Evolutionary conservation across 176 grass and related monocot genomes (phyloP).

Genomic region (Oryza officinalis): DNA sequence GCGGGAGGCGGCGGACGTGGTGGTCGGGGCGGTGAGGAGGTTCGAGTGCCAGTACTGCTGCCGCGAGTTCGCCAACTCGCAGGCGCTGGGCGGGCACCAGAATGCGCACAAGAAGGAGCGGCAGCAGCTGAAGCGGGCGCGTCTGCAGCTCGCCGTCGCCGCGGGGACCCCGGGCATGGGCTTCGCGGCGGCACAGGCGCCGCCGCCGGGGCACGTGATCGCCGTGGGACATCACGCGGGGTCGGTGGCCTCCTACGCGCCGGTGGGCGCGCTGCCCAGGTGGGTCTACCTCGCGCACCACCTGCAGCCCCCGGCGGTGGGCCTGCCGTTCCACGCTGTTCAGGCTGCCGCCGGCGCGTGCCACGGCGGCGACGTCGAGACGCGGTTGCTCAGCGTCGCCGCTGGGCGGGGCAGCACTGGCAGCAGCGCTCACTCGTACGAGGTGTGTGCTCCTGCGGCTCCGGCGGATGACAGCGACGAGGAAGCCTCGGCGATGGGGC

Average conservation of each 20-base stretch:
- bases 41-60: slow-evolving; percentile 75
- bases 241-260: slow-evolving; percentile 28
- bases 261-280: neutral
- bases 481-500: slow-evolving; percentile 41
- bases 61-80: slow-evolving; percentile 73
- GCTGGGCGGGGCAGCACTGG: neutral
- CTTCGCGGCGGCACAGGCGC: slow-evolving; percentile 16
- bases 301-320: neutral
- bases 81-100: slow-evolving; percentile 62
- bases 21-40: slow-evolving; percentile 21
- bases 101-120: slow-evolving; percentile 80
- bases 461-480: slow-evolving; percentile 16
- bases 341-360: neutral
- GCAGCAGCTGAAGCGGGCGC: slow-evolving; percentile 56
- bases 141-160: slow-evolving; percentile 25
- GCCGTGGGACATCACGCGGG: slow-evolving; percentile 18
- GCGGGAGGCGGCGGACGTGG: neutral
- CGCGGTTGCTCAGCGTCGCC: neutral
- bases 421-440: neutral
- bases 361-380: neutral
- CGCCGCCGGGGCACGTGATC: slow-evolving; percentile 30
- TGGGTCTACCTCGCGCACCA: slow-evolving; percentile 72
- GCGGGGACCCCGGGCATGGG: neutral
- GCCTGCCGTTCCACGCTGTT: slow-evolving; percentile 39
- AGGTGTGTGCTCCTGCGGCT: neutral